Conservation (phyloP, 2,329 filamentous ascomycete species). For the Dryadomyces quercivorus region DNA sequence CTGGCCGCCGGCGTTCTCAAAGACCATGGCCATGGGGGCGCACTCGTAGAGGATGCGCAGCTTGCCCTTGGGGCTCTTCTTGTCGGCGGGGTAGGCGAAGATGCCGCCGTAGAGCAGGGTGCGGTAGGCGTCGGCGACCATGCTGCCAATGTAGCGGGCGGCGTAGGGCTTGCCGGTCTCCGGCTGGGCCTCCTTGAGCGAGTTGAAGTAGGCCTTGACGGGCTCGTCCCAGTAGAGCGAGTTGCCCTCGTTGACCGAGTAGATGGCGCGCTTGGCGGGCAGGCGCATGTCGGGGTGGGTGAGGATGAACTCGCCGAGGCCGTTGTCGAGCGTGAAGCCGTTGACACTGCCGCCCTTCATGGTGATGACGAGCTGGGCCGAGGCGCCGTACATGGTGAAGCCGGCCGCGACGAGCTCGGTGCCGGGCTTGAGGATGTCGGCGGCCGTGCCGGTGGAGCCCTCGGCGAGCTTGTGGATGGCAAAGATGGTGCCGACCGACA, state of each 20-base stretch:
- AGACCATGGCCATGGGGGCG: constrained; percentile 96
- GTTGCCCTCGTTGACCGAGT: constrained; percentile 98
- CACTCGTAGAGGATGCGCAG: constrained; percentile 96
- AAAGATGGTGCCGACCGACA: constrained; percentile 96
- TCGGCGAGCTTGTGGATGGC: constrained; percentile 83
- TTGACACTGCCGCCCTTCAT: constrained; percentile 90
- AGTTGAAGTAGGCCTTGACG: constrained; percentile 79
- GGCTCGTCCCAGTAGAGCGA: constrained; percentile 88
- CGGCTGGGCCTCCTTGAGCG: constrained; percentile 63
- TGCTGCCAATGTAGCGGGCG: constrained; percentile 88
- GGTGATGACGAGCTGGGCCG: constrained; percentile 89
- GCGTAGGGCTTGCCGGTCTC: constrained; percentile 79
- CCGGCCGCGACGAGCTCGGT: constrained; percentile 85
- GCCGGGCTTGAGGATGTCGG: constrained; percentile 80
- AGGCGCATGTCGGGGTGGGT: constrained; percentile 92
- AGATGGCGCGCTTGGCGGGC: constrained; percentile 70
- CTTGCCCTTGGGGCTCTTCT: constrained; percentile 98
- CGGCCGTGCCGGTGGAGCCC: constrained; percentile 58
- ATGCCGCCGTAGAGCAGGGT: constrained; percentile 92
- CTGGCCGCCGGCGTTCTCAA: constrained; percentile 93
- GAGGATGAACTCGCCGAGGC: constrained; percentile 95
- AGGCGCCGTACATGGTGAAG: constrained; percentile 99
- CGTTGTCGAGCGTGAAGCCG: constrained; percentile 94
- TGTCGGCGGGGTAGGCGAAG: constrained; percentile 95
- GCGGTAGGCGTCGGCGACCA: constrained; percentile 97